These are phyloP conservation scores for Trypanosoma platydactyli DNA, from an alignment of 208 protist genomes.

Conservation along the genomic window DNA sequence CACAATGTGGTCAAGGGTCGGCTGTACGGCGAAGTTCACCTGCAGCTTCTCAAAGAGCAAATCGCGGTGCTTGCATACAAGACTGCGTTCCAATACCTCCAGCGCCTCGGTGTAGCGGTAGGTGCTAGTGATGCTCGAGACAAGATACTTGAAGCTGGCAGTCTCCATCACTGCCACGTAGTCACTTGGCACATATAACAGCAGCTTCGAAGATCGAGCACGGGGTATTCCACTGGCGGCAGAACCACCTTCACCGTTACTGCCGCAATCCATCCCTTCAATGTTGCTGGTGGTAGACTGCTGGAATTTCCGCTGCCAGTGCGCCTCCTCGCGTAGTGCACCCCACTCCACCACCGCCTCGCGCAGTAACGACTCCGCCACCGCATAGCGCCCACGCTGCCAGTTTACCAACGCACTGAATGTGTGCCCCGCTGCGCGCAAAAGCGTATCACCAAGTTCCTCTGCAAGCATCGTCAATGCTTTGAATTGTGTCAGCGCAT, in stretches of 20 bases:
- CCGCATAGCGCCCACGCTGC: conserved; percentile 74
- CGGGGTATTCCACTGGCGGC: neutral
- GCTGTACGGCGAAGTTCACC: conserved; percentile 61
- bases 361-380: conserved; percentile 67
- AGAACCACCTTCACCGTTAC: too few relatives aligned
- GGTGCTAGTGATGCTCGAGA: conserved; percentile 65
- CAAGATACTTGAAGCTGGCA: conserved; percentile 60
- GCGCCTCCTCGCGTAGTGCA: conserved; percentile 17
- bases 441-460: conserved; percentile 35
- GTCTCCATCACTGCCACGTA: conserved; percentile 51
- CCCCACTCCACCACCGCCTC: conserved; percentile 60
- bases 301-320: neutral
- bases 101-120: conserved; percentile 90
- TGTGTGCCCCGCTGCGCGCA: conserved; percentile 71
- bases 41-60: conserved; percentile 77
- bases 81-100: conserved; percentile 74
- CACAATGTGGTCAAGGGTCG: conserved; percentile 85
- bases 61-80: conserved; percentile 73
- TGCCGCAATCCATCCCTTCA: neutral
- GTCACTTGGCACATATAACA: conserved; percentile 40
- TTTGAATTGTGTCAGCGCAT: conserved; percentile 71
- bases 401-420: conserved; percentile 74
- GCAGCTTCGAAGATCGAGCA: conserved; percentile 6
- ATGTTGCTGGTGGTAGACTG: neutral
- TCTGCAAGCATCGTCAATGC: conserved; percentile 37